A percentile compares a stretch with the other conserved stretches of the same genome.
These are phyloP conservation scores for Epichloe glyceriae DNA, from an alignment of 2,329 filamentous ascomycete species.

Conservation along the genomic window DNA sequence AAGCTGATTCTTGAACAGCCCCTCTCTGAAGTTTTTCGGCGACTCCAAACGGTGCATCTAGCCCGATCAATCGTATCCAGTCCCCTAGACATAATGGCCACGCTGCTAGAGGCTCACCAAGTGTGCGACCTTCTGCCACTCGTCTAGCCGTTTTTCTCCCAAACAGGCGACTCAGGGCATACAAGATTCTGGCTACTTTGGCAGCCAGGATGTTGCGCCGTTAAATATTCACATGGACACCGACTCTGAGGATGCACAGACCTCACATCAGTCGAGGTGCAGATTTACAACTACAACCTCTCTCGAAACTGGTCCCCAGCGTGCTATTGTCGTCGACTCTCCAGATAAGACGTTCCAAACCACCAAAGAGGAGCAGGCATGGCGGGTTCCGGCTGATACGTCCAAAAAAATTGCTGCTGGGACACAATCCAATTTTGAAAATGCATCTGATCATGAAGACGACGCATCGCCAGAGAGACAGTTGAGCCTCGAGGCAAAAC, in stretches of 20 bases:
- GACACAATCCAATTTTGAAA: background rate
- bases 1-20: constrained; percentile 32
- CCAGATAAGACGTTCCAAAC: constrained; percentile 28
- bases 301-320: constrained; percentile 13
- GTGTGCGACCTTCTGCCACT: constrained; percentile 19
- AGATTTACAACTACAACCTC: constrained; percentile 9
- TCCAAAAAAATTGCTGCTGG: background rate
- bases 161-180: constrained; percentile 13
- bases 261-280: constrained; percentile 9
- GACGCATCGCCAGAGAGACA: constrained; percentile 5
- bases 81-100: constrained; percentile 48
- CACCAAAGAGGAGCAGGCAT: constrained; percentile 31
- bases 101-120: constrained; percentile 25
- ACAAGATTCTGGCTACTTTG: constrained; percentile 59
- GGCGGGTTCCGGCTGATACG: constrained; percentile 9
- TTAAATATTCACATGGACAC: constrained; percentile 13
- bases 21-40: constrained; percentile 44
- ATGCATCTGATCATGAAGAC: background rate
- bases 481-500: constrained; percentile 3
- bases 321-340: constrained; percentile 17
- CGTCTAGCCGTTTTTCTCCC: constrained; percentile 18
- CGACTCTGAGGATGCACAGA: constrained; percentile 10
- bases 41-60: constrained; percentile 42
- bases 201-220: constrained; percentile 38
- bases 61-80: constrained; percentile 34